Conservation (phyloP, 1,284 basidiomycete genomes). For the Phellinidium pouzarii region DNA sequence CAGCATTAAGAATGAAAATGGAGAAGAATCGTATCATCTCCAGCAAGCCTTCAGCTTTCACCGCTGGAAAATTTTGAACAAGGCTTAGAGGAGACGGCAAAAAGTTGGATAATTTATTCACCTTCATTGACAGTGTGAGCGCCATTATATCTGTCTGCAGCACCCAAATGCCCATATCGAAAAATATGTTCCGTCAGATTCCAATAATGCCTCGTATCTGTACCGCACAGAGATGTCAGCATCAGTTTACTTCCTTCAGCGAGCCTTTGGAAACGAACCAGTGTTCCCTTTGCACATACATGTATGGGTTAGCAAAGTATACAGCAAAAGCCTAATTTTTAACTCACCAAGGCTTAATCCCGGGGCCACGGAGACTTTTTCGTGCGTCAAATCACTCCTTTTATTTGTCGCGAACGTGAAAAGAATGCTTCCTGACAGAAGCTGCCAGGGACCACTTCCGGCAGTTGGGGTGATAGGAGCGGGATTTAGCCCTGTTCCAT, state of each 20-base stretch:
- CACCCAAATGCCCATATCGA: constrained; percentile 36
- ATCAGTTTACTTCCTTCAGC: background rate
- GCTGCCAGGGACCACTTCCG: constrained; percentile 34
- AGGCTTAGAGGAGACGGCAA: background rate
- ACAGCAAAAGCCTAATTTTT: background rate
- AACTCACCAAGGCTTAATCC: constrained; percentile 34
- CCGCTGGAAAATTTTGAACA: constrained; percentile 21
- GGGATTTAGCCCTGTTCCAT: constrained; percentile 30
- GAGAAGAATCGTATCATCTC: constrained; percentile 44
- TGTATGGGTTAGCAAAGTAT: constrained; percentile 19
- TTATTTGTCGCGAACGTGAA: constrained; percentile 28
- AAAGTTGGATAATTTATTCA: constrained; percentile 22
- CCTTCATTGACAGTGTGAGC: constrained; percentile 66
- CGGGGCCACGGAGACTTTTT: constrained; percentile 35
- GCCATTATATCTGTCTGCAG: constrained; percentile 30
- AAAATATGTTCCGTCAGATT: constrained; percentile 45
- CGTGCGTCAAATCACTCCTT: constrained; percentile 19
- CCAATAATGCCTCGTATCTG: constrained; percentile 50
- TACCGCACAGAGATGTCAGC: constrained; percentile 4
- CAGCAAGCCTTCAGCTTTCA: constrained; percentile 35
- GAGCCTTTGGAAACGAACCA: constrained; percentile 19
- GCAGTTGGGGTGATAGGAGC: constrained; percentile 45
- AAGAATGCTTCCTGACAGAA: constrained; percentile 46
- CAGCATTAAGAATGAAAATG: constrained; percentile 40
- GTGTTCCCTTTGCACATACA: constrained; percentile 28